A percentile compares a stretch with the other conserved stretches of the same genome.
Evolutionary conservation across 306 rosid genomes (phyloP).

Genomic region (Fagus sylvatica): DNA sequence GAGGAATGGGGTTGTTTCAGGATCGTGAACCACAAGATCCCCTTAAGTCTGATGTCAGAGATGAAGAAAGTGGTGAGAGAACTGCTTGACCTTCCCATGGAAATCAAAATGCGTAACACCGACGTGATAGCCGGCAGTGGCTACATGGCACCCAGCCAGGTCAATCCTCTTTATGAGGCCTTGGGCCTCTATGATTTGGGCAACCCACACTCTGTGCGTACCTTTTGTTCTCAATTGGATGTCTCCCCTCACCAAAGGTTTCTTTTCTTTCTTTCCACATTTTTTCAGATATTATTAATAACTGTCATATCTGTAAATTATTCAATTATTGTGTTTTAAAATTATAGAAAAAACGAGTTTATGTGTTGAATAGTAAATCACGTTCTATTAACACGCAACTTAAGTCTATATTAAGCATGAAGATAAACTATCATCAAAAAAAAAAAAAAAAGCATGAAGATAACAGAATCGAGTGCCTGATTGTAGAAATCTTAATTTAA

Average conservation of each 20-base stretch:
- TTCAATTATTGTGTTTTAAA: no score
- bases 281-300: background rate
- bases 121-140: slow-evolving; percentile 49
- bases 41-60: slow-evolving; percentile 43
- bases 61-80: slow-evolving; percentile 45
- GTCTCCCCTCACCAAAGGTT: slow-evolving; percentile 49
- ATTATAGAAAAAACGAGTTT: no score
- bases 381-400: no score
- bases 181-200: slow-evolving; percentile 50
- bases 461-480: no score
- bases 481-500: no score
- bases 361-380: no score
- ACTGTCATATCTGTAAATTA: no score
- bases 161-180: slow-evolving; percentile 53
- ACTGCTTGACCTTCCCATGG: slow-evolving; percentile 55
- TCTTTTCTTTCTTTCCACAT: background rate
- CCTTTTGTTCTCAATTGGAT: slow-evolving; percentile 49
- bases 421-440: no score
- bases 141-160: slow-evolving; percentile 37
- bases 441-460: no score
- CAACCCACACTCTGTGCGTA: slow-evolving; percentile 35
- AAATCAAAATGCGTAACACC: slow-evolving; percentile 50
- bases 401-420: no score
- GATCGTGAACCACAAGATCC: slow-evolving; percentile 48
- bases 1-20: slow-evolving; percentile 68